phyloP scores from a whole-genome alignment of 2,329 filamentous ascomycete species.

The Colletotrichum spaethianum region DNA sequence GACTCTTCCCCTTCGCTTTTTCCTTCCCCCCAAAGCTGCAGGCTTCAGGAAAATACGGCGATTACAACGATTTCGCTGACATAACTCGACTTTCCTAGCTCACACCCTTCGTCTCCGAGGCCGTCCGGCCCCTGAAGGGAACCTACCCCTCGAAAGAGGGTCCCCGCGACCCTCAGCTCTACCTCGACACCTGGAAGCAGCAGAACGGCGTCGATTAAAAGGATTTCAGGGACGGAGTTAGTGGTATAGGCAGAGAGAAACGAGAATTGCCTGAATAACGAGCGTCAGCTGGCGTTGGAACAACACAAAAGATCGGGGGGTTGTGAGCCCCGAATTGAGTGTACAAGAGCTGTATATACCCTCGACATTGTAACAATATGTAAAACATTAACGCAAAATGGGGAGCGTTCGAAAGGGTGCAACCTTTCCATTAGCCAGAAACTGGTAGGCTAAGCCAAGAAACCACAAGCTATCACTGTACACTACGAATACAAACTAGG shows the following conservation, averaged over 20 bases:
- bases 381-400: slow-evolving; percentile 19
- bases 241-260: neutral
- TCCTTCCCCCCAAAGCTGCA: neutral
- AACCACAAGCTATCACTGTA: neutral
- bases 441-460: too few species aligned
- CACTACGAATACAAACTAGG: slow-evolving; percentile 8
- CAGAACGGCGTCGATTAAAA: slow-evolving; percentile 74
- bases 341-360: slow-evolving; percentile 37
- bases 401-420: neutral
- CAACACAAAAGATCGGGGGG: neutral
- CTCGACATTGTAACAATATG: slow-evolving; percentile 40
- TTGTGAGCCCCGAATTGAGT: neutral
- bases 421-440: too few species aligned
- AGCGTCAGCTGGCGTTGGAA: neutral
- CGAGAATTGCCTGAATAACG: neutral
- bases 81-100: slow-evolving; percentile 65
- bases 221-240: neutral
- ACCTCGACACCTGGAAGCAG: slow-evolving; percentile 76
- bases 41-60: neutral
- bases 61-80: neutral
- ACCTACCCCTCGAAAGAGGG: slow-evolving; percentile 69
- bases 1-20: neutral
- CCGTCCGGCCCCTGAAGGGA: slow-evolving; percentile 67
- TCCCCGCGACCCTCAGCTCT: slow-evolving; percentile 72
- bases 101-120: slow-evolving; percentile 81